Evolutionary conservation across 805 yeast species (phyloP), one percentile per base, ranked within the genome.

Genomic region (Priceomyces melissophilus): DNA sequence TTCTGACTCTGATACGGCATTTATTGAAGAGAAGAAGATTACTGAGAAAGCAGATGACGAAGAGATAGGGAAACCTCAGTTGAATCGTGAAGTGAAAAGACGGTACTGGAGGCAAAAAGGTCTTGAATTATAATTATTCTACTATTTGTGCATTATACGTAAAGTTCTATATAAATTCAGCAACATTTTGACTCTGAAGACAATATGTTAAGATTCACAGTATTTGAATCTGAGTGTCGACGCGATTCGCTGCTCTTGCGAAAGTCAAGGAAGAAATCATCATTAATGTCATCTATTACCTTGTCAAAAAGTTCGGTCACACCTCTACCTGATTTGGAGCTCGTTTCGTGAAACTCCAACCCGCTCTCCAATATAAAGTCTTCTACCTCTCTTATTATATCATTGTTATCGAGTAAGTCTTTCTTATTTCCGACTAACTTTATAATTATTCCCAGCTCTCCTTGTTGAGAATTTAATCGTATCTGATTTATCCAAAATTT

Each of bases 401-500:
- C 28, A 54, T 8, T 34, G n/a, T 35, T 53, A 45, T 20, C 58
- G 55, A 71, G 58, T 35, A 89, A 60, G 61, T 93, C 99, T 3
- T 65, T 52, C 63, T 93, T 93, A 61, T 88, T 93, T 0, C 98
- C 99, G 3, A 91, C 85, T 8, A 93, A 61, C 8, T 61, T 46
- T 3, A 76, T 63, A 30, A 50, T 47, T 36, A 76, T 53, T 7
- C 43, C 53, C 20, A 47, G 37, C 25, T 46, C 23, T 43, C 59
- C 50, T 29, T 58, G 45, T 27, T 55, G 44, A 40, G 49, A 52
- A 37, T 61, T 50, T 16, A 61, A 37, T 14, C 47, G 44, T 30
- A 91, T 72, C 65, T 93, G 97, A 41, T 83, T 82, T n/a, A 87
- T 79, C 99, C 99, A 93, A 43, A 79, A 79, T 54, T 84, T 79